These are phyloP conservation scores for Phytophthora chlamydospora DNA, from an alignment of 352 stramenopile species.

Conservation along the genomic window DNA sequence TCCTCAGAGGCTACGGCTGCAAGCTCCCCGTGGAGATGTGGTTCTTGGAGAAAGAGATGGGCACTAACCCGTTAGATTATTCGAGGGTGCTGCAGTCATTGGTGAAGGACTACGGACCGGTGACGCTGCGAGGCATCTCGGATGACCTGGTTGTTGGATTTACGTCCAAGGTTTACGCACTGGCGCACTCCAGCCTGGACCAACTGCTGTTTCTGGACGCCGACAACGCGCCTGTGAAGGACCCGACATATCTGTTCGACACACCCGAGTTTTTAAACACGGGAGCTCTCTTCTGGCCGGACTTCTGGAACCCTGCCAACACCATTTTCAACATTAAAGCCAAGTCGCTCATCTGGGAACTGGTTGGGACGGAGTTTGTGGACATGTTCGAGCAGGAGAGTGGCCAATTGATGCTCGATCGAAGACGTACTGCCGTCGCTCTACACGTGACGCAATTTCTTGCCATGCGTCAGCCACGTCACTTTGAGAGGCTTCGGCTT, in stretches of 20 bases:
- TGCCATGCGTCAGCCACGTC: slow-evolving; percentile 35
- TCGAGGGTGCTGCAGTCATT: slow-evolving; percentile 34
- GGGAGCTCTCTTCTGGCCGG: slow-evolving; percentile 79
- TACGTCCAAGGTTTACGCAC: slow-evolving; percentile 59
- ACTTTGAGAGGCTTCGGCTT: slow-evolving; percentile 41
- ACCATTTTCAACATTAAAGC: slow-evolving; percentile 76
- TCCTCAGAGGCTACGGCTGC: slow-evolving; percentile 41
- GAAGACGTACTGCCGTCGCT: slow-evolving; percentile 21
- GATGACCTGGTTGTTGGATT: slow-evolving; percentile 47
- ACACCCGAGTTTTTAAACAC: slow-evolving; percentile 53
- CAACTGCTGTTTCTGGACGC: slow-evolving; percentile 77
- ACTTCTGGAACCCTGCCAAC: slow-evolving; percentile 76
- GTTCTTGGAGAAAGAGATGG: slow-evolving; percentile 48
- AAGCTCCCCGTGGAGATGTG: slow-evolving; percentile 58
- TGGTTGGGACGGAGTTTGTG: slow-evolving; percentile 78
- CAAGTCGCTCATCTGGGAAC: slow-evolving; percentile 55
- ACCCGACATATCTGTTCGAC: slow-evolving; percentile 84
- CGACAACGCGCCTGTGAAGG: slow-evolving; percentile 74
- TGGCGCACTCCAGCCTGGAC: slow-evolving; percentile 46
- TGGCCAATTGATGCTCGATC: slow-evolving; percentile 73
- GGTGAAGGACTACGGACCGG: slow-evolving; percentile 26
- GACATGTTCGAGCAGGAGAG: slow-evolving; percentile 88
- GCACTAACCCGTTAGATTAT: slow-evolving; percentile 18
- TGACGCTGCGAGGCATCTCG: slow-evolving; percentile 32
- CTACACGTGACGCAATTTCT: slow-evolving; percentile 46